phyloP scores from a whole-genome alignment of 257 asterid genomes.

The Solanum bukasovii region DNA sequence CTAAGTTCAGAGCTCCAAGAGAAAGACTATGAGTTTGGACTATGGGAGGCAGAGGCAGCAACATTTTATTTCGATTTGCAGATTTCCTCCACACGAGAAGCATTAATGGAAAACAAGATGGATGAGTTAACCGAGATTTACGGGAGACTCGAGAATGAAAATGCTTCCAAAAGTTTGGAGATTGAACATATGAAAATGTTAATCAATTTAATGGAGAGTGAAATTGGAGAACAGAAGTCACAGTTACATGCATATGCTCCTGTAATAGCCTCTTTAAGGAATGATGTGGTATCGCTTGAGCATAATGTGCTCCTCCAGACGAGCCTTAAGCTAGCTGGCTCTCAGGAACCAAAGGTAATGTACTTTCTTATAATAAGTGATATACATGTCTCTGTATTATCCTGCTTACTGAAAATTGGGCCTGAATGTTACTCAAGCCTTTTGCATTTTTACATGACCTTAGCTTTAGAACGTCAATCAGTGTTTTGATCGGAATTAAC shows the following conservation, averaged over 20 bases:
- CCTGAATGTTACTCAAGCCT: background rate
- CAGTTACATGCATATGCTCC: conserved; percentile 51
- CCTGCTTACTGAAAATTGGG: background rate
- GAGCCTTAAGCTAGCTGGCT: conserved; percentile 18
- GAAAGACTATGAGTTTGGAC: conserved; percentile 47
- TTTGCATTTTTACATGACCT: background rate
- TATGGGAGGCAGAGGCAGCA: conserved; percentile 78
- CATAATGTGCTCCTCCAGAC: conserved; percentile 37
- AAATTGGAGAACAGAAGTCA: conserved; percentile 39
- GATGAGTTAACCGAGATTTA: conserved; percentile 58
- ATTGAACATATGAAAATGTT: conserved; percentile 50
- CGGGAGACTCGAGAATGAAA: conserved; percentile 27
- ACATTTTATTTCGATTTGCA: conserved; percentile 73
- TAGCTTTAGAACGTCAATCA: background rate
- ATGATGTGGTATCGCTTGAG: conserved; percentile 60
- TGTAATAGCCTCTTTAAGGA: conserved; percentile 39
- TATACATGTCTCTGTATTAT: background rate
- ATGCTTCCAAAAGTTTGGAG: conserved; percentile 37
- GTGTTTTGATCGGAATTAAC: background rate
- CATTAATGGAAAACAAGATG: conserved; percentile 51
- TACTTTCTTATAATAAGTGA: background rate
- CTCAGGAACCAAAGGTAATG: conserved; percentile 51
- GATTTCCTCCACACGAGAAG: conserved; percentile 53
- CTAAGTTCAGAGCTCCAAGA: conserved; percentile 48
- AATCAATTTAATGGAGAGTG: conserved; percentile 41